Evolutionary conservation across 2,329 filamentous ascomycete genomes (phyloP), one percentile per base, ranked within the genome.

Genomic region (Pestalotiopsis sp.): DNA sequence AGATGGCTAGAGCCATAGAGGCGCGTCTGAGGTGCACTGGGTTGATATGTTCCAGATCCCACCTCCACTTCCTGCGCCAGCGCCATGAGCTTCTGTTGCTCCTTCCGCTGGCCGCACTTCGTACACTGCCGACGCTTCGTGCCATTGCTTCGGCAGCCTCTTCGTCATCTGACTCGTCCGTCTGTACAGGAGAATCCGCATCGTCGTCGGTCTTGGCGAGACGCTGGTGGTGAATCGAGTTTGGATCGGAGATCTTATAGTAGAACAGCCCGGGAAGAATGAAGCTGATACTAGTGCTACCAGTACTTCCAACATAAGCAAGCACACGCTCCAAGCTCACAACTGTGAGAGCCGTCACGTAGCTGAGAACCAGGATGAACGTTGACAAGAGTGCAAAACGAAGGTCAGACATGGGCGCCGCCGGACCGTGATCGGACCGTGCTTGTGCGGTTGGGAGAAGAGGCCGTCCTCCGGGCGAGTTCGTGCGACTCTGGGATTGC

Each of bases 231-330:
- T 95, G 90, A 36, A 91, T 87, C 59, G 93, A 95, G 67, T 97
- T 92, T 0, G 96, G 96, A 27, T 93, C 90, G 13, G 94, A 97
- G 70, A 99, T 98, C 81, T 98, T 98, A 83, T 98, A 99, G 81
- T 98, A 99, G 80, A 99, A 99, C 3, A 99, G 82, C 0, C 96
- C 96, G 0, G 96, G 96, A 0, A 99, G 86, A 72, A 99, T 98
- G 79, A 99, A 99, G 70, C 93, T 97, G 75, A 99, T 99, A 70
- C 93, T 94, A 0, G 96, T 99, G 65, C 92, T 95, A 66, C 96
- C 96, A 0, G 96, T 99, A 74, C 92, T 94, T 49, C 96, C 96
- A 12, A 99, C 96, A 74, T 98, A 99, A 0, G 96, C 95, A 0
- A 99, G 87, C 0, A 99, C 95, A 61, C 93, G 92, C 77, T 97